These are phyloP conservation scores for Yarrowia osloensis DNA, from an alignment of 805 yeast genomes.

Conservation along the genomic window DNA sequence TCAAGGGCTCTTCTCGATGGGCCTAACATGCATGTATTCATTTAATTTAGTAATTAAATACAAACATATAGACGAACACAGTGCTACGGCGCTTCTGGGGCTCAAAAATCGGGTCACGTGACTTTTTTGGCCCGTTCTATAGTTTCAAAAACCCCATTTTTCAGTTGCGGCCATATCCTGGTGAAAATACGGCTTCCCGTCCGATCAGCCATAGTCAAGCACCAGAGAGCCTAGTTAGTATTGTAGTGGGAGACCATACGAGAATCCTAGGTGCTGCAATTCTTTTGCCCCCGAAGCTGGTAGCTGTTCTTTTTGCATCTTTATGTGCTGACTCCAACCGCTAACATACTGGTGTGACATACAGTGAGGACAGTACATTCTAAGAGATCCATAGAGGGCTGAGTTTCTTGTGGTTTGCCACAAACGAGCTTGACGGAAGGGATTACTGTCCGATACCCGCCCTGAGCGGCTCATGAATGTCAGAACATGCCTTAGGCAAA, in stretches of 20 bases:
- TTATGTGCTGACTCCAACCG: not conserved
- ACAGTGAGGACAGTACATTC: too few species aligned
- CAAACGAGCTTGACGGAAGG: not conserved
- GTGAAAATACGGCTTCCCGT: conserved; percentile 13
- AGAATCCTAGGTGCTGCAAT: conserved; percentile 13
- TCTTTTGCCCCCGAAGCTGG: not conserved
- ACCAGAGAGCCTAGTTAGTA: conserved; percentile 13
- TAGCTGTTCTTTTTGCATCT: too few species aligned
- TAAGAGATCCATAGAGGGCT: too few species aligned
- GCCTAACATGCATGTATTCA: too few species aligned
- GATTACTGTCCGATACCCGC: not conserved
- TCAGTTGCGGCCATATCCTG: conserved; percentile 10
- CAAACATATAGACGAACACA: too few species aligned
- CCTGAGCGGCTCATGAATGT: not conserved
- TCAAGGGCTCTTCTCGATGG: too few species aligned
- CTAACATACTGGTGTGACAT: too few species aligned
- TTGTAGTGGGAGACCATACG: conserved; percentile 13
- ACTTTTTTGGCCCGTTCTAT: not conserved
- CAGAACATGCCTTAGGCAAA: not conserved
- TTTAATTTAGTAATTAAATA: too few species aligned
- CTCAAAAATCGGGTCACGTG: not conserved
- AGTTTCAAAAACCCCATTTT: not conserved
- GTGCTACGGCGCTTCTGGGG: too few species aligned
- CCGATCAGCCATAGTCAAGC: conserved; percentile 14
- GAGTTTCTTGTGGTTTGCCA: too few species aligned